These are phyloP conservation scores for Penicillium sclerotigenum DNA, from an alignment of 2,329 filamentous ascomycete genomes.

Conservation along the genomic window DNA sequence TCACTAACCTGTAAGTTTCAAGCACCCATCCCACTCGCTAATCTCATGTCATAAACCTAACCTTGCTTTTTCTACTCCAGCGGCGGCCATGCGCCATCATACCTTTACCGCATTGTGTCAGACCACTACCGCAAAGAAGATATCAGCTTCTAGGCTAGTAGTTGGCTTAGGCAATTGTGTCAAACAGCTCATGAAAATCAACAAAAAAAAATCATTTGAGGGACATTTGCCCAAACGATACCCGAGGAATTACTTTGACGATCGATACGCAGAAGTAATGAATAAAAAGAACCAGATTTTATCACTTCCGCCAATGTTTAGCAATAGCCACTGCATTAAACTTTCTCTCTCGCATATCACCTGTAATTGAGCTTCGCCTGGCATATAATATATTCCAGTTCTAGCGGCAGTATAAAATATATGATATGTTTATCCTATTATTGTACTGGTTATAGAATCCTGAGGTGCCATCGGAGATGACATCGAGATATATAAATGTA, in stretches of 20 bases:
- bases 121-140: conserved; percentile 65
- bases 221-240: conserved; percentile 20
- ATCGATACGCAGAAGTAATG: conserved; percentile 16
- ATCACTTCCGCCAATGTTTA: not conserved
- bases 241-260: conserved; percentile 22
- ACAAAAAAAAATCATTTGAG: conserved; percentile 2
- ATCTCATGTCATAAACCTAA: conserved; percentile 7
- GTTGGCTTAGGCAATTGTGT: not conserved
- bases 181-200: not conserved
- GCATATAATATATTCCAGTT: not conserved
- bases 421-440: not conserved
- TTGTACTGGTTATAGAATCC: not conserved
- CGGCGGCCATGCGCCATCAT: conserved; percentile 62
- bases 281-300: not conserved
- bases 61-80: conserved; percentile 32
- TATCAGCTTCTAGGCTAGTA: conserved; percentile 45
- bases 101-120: conserved; percentile 62
- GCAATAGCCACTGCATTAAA: not conserved
- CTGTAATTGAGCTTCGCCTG: not conserved
- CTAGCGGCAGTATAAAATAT: not conserved
- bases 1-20: conserved; percentile 71
- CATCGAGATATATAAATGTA: not conserved
- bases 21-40: not conserved
- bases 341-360: not conserved
- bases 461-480: not conserved